Conservation (phyloP, 2,329 filamentous ascomycete genomes). For the Chrysoporthe deuterocubensis region DNA sequence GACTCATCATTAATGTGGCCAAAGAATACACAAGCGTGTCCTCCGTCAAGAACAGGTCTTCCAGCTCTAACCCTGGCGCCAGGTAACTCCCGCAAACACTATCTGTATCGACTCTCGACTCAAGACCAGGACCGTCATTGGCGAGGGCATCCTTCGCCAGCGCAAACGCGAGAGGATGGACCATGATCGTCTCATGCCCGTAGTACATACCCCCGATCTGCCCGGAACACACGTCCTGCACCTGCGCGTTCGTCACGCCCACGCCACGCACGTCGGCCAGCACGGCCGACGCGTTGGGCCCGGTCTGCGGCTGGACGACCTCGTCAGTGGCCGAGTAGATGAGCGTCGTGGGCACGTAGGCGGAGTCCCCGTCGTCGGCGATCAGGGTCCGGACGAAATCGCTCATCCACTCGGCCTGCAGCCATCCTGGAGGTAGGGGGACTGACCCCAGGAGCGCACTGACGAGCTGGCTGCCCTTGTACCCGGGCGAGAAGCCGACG, state of each 20-base stretch:
- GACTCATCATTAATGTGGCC: background rate
- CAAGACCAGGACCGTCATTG: conserved; percentile 37
- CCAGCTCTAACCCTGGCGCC: conserved; percentile 14
- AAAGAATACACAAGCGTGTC: background rate
- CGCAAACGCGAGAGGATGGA: conserved; percentile 49
- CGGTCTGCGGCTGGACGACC: conserved; percentile 55
- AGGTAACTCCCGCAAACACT: conserved; percentile 16
- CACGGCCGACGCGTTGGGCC: conserved; percentile 50
- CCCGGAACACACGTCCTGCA: conserved; percentile 52
- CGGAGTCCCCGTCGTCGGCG: conserved; percentile 50
- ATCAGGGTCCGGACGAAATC: conserved; percentile 49
- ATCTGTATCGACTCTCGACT: conserved; percentile 1
- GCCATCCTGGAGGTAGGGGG: conserved; percentile 11
- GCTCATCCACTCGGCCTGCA: conserved; percentile 52
- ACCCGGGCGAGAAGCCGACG: conserved; percentile 57
- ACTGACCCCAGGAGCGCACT: conserved; percentile 40
- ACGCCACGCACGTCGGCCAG: conserved; percentile 47
- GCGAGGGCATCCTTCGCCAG: conserved; percentile 53
- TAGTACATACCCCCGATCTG: conserved; percentile 48
- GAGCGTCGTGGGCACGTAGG: conserved; percentile 58
- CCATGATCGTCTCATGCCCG: conserved; percentile 54
- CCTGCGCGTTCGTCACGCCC: conserved; percentile 53
- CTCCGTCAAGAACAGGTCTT: conserved; percentile 8
- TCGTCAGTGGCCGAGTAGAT: conserved; percentile 54
- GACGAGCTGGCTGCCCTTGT: conserved; percentile 37